These are phyloP conservation scores for Botryosphaeria agaves DNA, from an alignment of 2,329 filamentous ascomycete species.

Conservation along the genomic window DNA sequence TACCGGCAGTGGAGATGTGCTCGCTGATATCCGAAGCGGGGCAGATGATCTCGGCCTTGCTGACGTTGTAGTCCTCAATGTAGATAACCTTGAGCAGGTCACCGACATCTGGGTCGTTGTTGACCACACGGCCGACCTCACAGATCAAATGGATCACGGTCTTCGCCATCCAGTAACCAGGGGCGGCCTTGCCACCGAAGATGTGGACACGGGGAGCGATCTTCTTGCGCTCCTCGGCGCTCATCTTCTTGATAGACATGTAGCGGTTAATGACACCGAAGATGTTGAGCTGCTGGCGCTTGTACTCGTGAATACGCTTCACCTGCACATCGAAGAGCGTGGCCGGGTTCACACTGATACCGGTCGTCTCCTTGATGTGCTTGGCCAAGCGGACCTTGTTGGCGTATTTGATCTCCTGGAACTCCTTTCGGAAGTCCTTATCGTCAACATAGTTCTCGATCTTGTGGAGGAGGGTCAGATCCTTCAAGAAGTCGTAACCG, in stretches of 20 bases:
- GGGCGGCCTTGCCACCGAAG: constrained; percentile 94
- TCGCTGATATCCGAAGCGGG: constrained; percentile 94
- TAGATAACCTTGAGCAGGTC: constrained; percentile 95
- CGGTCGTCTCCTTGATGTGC: constrained; percentile 70
- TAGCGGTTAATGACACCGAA: constrained; percentile 96
- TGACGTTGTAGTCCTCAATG: constrained; percentile 96
- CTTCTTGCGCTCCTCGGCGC: constrained; percentile 70
- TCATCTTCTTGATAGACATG: constrained; percentile 72
- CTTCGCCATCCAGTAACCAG: constrained; percentile 99
- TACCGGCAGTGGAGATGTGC: constrained; percentile 95
- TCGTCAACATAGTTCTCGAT: constrained; percentile 74
- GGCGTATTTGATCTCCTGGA: constrained; percentile 89
- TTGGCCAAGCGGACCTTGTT: constrained; percentile 90
- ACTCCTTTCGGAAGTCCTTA: constrained; percentile 80
- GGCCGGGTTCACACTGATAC: constrained; percentile 68
- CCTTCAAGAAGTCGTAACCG: constrained; percentile 70
- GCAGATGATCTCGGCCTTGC: constrained; percentile 93
- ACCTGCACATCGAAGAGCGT: constrained; percentile 94
- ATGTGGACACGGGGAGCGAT: constrained; percentile 78
- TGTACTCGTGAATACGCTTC: constrained; percentile 98
- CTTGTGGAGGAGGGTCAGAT: constrained; percentile 72
- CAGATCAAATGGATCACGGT: constrained; percentile 87
- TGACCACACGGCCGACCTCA: constrained; percentile 75
- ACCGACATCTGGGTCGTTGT: constrained; percentile 80
- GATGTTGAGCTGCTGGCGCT: constrained; percentile 97